These are phyloP conservation scores for Arthrobotrys pseudoclavata DNA, from an alignment of 2,329 filamentous ascomycete genomes.

Conservation along the genomic window DNA sequence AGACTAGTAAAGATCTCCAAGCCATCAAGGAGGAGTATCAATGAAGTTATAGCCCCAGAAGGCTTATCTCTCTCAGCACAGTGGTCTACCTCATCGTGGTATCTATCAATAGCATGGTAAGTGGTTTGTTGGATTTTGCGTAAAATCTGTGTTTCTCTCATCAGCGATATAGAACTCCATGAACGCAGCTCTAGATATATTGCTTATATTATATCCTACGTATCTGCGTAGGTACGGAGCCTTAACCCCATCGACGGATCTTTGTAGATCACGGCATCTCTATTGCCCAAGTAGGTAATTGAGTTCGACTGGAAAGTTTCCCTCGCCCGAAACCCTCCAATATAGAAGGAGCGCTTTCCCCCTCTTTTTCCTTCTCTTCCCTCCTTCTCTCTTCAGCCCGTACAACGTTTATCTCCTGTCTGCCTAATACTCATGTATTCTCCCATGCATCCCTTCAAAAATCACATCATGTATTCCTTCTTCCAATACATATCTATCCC, in stretches of 20 bases:
- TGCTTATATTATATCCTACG: background rate
- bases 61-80: no score
- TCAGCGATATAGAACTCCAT: background rate
- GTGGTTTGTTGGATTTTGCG: slow-evolving; percentile 16
- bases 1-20: no score
- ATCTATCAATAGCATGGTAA: background rate
- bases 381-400: background rate
- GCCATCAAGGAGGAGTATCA: no score
- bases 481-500: no score
- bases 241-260: slow-evolving; percentile 4
- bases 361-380: background rate
- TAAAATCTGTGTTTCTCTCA: slow-evolving; percentile 1
- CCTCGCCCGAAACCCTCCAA: background rate
- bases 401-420: background rate
- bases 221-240: background rate
- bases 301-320: slow-evolving; percentile 5
- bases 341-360: background rate
- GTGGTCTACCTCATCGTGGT: background rate
- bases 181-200: background rate
- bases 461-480: background rate
- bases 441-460: background rate
- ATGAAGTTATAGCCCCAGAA: no score
- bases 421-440: background rate
- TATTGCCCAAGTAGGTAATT: background rate
- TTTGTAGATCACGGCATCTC: slow-evolving; percentile 1